Evolutionary conservation across 2,329 filamentous ascomycete genomes (phyloP).

Genomic region (Sarocladiaceae sp.): DNA sequence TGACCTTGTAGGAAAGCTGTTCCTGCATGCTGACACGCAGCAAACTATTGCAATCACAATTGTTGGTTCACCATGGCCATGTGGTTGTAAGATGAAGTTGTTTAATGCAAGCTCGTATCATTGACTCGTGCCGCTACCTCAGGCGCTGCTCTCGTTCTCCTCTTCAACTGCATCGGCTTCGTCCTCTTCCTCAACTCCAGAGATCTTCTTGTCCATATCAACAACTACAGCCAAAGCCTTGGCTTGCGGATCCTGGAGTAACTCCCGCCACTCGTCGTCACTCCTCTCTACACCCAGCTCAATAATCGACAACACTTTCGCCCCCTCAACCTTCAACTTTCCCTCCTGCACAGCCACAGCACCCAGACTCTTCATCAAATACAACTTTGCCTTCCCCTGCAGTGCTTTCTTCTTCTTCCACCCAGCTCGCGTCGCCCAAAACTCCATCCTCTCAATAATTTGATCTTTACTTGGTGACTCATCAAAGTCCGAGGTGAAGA

Average conservation of each 20-base stretch:
- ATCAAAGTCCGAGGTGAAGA: not conserved
- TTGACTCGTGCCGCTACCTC: too few relatives aligned
- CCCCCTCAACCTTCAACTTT: not conserved
- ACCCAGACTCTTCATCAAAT: not conserved
- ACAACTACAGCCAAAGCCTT: not conserved
- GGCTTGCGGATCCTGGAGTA: not conserved
- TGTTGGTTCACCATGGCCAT: not conserved
- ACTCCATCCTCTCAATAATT: not conserved
- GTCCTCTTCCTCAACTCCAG: not conserved
- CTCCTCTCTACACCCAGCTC: not conserved
- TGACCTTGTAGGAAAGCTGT: too few relatives aligned
- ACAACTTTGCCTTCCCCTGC: not conserved
- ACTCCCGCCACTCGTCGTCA: not conserved
- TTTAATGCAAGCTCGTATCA: too few relatives aligned
- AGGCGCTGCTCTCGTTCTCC: too few relatives aligned
- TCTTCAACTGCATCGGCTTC: not conserved
- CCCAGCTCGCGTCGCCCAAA: not conserved
- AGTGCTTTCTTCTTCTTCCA: constrained; percentile 1
- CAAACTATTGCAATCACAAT: too few relatives aligned
- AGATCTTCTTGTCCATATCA: not conserved
- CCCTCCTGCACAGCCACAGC: not conserved
- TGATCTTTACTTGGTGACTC: not conserved
- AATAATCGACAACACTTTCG: not conserved
- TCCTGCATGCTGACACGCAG: too few relatives aligned
- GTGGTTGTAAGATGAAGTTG: too few relatives aligned